Evolutionary conservation across 495 filamentous ascomycete species (phyloP), one percentile per base, ranked within the genome.

Genomic region (Xylaria telfairii): DNA sequence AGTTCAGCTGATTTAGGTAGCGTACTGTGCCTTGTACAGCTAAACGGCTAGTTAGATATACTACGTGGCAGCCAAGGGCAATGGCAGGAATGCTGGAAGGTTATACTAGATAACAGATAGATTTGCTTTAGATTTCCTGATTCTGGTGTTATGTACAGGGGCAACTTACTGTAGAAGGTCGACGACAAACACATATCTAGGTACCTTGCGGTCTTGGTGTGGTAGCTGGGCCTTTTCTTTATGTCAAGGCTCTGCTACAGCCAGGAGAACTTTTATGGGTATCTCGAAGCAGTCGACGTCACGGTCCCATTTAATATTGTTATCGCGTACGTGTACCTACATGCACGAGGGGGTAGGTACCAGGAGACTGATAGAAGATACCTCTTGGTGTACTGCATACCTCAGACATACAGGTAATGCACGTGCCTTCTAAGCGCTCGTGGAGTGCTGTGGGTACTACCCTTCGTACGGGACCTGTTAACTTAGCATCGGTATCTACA

Each of bases 361-460:
- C n/a, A 5, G 44, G 44, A n/a, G 44, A 7, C 12, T 13, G 46
- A 5, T 9, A 49, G n/a, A 49, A 24, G 17, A 3, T n/a, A 13
- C 4, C 13, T 54, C 9, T 8, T 30, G 26, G 5, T 30, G 21
- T 62, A 42, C 34, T 42, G 59, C 42, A 62, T 42, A 62, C 59
- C 12, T 42, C 37, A 42, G 26, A 64, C 26, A 15, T 64, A 57
- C 15, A 37, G n/a, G n/a, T 7, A 2, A 64, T 32, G 61, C 61
- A 64, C 61, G 61, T 64, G 61, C 41, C 41, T 24, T 15, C 32
- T 24, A 32, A 46, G 37, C 12, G 15, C 24, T 64, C 28, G 13
- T 64, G 61, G 61, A n/a, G 24, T n/a, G 61, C 61, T 47, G 24
- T 47, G 24, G 41, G 28, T 32, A 30, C 59, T 37, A 37, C 32